These are phyloP conservation scores for Fusarium sp. DNA, from an alignment of 2,329 filamentous ascomycete species.

Conservation along the genomic window DNA sequence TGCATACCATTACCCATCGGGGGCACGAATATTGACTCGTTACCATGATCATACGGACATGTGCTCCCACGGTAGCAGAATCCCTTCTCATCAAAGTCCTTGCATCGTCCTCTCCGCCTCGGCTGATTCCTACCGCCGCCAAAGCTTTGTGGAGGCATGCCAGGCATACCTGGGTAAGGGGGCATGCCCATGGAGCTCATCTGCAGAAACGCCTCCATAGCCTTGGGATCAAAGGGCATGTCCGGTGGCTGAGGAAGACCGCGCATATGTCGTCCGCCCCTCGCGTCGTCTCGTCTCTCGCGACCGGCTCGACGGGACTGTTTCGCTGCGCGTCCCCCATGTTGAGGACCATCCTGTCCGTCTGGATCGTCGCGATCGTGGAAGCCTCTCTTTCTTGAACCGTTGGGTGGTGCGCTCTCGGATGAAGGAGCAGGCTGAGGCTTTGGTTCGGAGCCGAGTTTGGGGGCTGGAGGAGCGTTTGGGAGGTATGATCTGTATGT, in stretches of 20 bases:
- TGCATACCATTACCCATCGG: conserved; percentile 44
- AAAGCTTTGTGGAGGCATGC: conserved; percentile 49
- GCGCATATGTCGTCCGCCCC: conserved; percentile 32
- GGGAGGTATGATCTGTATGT: conserved; percentile 71
- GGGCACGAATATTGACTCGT: conserved; percentile 59
- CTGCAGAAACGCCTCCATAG: conserved; percentile 70
- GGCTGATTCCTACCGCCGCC: conserved; percentile 41
- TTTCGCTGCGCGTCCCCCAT: conserved; percentile 64
- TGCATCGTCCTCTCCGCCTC: conserved; percentile 66
- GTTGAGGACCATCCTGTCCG: conserved; percentile 27
- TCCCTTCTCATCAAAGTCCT: conserved; percentile 79
- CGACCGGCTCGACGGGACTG: conserved; percentile 67
- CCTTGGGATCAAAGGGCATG: conserved; percentile 67
- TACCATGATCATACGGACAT: conserved; percentile 78
- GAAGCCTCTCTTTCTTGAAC: conserved; percentile 52
- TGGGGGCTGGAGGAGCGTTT: conserved; percentile 60
- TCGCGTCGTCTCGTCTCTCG: conserved; percentile 42
- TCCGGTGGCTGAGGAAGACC: conserved; percentile 31
- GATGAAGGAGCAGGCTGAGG: conserved; percentile 30
- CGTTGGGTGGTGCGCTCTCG: conserved; percentile 26
- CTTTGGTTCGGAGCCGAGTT: conserved; percentile 22
- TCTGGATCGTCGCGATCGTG: conserved; percentile 45
- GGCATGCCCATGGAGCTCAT: conserved; percentile 69
- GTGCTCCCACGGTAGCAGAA: conserved; percentile 75
- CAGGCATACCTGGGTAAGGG: conserved; percentile 52